Conservation (phyloP, 768 basidiomycete genomes). For the Lenzites betulinus region DNA sequence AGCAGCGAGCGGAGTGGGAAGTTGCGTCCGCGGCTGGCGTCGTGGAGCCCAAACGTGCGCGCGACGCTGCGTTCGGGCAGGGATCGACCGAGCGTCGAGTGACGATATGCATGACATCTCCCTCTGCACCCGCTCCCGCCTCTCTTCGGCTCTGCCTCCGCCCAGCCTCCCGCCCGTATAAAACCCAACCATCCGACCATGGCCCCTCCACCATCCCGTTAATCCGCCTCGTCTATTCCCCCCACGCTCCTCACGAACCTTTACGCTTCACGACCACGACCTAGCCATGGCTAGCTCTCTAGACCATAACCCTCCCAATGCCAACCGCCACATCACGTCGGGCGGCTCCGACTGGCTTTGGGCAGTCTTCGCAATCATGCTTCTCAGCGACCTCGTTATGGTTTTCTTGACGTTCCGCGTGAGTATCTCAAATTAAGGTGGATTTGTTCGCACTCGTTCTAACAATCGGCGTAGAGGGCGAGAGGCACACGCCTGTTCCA, state of each 20-base stretch:
- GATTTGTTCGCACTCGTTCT: not conserved
- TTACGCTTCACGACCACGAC: constrained; percentile 14
- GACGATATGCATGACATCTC: not conserved
- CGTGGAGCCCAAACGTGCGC: too few species aligned
- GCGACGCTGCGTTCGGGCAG: not conserved
- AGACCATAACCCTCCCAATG: constrained; percentile 37
- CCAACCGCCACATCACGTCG: constrained; percentile 42
- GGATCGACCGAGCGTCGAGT: not conserved
- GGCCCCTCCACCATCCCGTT: not conserved
- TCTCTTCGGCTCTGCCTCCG: not conserved
- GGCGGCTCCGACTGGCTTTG: constrained; percentile 56
- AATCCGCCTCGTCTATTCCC: not conserved
- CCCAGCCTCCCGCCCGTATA: not conserved
- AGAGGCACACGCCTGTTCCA: constrained; percentile 51
- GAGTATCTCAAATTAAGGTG: constrained; percentile 16
- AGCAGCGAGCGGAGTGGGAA: too few species aligned
- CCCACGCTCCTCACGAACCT: not conserved
- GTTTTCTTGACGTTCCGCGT: constrained; percentile 43
- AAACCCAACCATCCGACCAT: not conserved
- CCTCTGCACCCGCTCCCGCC: not conserved
- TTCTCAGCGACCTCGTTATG: constrained; percentile 40
- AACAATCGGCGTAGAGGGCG: constrained; percentile 31
- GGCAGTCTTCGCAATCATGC: constrained; percentile 57
- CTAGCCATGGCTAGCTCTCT: constrained; percentile 24
- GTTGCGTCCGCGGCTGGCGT: too few species aligned